Evolutionary conservation across 2,329 filamentous ascomycete genomes (phyloP).

Genomic region (Microcyclospora pomicola): DNA sequence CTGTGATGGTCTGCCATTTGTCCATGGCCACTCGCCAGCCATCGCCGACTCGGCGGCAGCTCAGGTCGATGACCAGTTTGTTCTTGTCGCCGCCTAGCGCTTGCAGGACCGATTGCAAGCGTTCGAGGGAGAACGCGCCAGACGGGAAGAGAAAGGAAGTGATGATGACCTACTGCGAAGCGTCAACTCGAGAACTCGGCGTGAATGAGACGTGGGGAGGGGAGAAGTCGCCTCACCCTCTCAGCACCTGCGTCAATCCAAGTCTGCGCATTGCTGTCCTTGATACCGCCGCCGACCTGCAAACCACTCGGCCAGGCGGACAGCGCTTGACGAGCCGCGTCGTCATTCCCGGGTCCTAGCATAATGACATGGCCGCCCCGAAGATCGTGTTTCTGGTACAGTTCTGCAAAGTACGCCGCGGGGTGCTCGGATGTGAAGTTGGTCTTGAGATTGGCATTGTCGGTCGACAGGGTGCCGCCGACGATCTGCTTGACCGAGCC

Average conservation of each 20-base stretch:
- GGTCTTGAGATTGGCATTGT: conserved; percentile 49
- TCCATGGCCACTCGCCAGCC: conserved; percentile 98
- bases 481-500: conserved; percentile 98
- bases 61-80: conserved; percentile 88
- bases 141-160: conserved; percentile 88
- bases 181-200: conserved; percentile 1
- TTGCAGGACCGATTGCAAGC: conserved; percentile 59
- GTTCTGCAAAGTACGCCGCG: conserved; percentile 61
- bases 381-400: conserved; percentile 66
- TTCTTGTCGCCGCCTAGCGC: conserved; percentile 59
- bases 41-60: conserved; percentile 63
- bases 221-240: conserved; percentile 47
- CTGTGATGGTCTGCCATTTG: conserved; percentile 95
- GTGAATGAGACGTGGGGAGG: neutral
- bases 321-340: conserved; percentile 64
- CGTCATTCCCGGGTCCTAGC: conserved; percentile 78
- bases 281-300: conserved; percentile 92
- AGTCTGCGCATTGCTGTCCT: conserved; percentile 62
- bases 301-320: conserved; percentile 63
- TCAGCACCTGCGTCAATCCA: conserved; percentile 85
- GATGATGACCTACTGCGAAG: conserved; percentile 67
- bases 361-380: conserved; percentile 88
- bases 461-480: conserved; percentile 63
- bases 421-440: conserved; percentile 84
- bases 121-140: conserved; percentile 63